Base-by-base conservation (phyloP, 176 grass and related monocot species). In the Hordeum marinum region DNA sequence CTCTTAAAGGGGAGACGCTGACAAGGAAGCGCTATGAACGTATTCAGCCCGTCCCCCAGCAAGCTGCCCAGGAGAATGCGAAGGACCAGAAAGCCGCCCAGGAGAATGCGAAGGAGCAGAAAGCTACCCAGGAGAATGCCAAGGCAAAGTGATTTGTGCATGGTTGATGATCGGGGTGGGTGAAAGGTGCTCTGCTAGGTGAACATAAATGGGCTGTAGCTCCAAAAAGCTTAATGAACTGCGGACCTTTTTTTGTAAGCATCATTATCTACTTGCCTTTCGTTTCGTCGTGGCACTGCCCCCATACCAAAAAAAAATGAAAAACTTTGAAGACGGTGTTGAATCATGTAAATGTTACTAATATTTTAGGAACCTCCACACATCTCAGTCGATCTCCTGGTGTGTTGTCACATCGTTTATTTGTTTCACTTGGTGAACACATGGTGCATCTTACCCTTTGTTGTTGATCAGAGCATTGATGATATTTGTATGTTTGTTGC, bases 1-100 rank as follows among this genome's bases (percentile, higher is more conserved):
- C 96, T 72, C 86, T 98, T 60, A 92, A 78, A 92, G 96, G 96
- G 20, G 88, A 98, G 61, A 95, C 90, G 15, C 75, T 95, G 68
- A 95, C 93, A 8, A 94, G 93, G 87, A 98, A 94, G 40, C 88
- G 78, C 42, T 92, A 98, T 76, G 91, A 92, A 39, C 85, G 91
- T 41, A 92, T 98, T 61, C 93, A 92, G 75, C 78, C 96, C 7
- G 27, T 90, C 50, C 84, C 48, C 3, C 84, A 37, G 7, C 91
- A 92, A 76, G 43, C 21, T 39, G n/a, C n/a, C n/a, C n/a, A n/a
- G n/a, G n/a, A n/a, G n/a, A n/a, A n/a, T n/a, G n/a, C n/a, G n/a
- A n/a, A n/a, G n/a, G n/a, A n/a, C n/a, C n/a, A n/a, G n/a, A n/a
- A n/a, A n/a, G n/a, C n/a, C n/a, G 26, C 71, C 8, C 71, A 29